phyloP scores from a whole-genome alignment of 1,284 basidiomycete species.

The Bondarzewia mesenterica region DNA sequence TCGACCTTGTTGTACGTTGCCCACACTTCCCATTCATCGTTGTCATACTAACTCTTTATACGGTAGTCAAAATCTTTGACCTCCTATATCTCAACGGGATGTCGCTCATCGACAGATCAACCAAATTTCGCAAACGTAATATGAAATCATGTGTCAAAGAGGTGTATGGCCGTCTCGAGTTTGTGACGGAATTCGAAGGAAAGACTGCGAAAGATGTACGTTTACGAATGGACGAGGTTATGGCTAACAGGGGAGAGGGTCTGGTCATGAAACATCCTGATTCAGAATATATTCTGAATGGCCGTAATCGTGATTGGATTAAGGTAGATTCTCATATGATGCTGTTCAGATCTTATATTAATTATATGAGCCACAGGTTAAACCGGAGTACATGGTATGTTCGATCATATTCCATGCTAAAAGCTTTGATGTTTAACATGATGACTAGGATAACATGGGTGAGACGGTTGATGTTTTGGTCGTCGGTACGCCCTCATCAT shows the following conservation, averaged over 20 bases:
- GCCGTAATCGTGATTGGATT: constrained; percentile 84
- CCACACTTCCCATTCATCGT: neutral
- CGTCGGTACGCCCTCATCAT: constrained; percentile 41
- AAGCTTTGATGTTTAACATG: constrained; percentile 7
- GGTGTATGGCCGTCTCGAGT: constrained; percentile 74
- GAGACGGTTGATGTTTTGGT: constrained; percentile 87
- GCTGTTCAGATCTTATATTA: neutral
- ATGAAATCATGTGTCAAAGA: constrained; percentile 53
- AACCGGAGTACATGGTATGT: constrained; percentile 88
- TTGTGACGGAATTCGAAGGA: constrained; percentile 63
- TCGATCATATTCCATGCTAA: neutral
- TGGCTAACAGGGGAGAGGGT: constrained; percentile 82
- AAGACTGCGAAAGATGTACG: constrained; percentile 76
- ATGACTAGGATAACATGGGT: constrained; percentile 72
- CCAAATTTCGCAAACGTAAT: constrained; percentile 64
- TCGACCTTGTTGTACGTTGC: constrained; percentile 76
- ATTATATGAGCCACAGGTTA: constrained; percentile 41
- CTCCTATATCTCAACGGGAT: constrained; percentile 79
- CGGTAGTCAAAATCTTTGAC: constrained; percentile 88
- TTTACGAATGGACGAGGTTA: constrained; percentile 69
- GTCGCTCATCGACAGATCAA: constrained; percentile 56
- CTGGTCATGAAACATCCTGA: constrained; percentile 83
- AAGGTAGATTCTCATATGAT: constrained; percentile 43
- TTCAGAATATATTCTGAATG: constrained; percentile 76
- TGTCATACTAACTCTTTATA: neutral